Evolutionary conservation across 129 eudicot species (phyloP), one percentile per base, ranked within the genome.

Genomic region (Flaveria robusta): DNA sequence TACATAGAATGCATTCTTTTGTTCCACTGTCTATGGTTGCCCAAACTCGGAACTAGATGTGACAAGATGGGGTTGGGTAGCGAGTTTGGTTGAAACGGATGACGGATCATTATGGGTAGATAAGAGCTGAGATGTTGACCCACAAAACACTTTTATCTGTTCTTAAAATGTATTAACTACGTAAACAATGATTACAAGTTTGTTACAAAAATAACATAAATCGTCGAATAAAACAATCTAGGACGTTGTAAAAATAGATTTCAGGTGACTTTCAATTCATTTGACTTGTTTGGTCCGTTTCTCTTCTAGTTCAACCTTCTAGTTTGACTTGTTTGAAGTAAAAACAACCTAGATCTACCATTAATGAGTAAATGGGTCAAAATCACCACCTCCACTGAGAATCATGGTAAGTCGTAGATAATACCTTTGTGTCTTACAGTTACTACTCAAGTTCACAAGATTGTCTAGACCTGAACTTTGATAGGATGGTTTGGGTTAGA

Each of bases 371-470:
- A 52, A 52, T 52, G 12, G 60, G 60, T 19, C 60, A 54, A 54
- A 18, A 54, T 18, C 10, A 16, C 60, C 26, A 54, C 24, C 24
- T 54, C 23, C 18, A n/a, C 24, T 7, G 1, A 54, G 26, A 54
- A n/a, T 54, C 18, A 29, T 15, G n/a, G 18, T 9, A 43, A 1
- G n/a, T 47, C 1, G 18, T 14, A 47, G 6, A 64, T 7, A 15
- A 15, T 47, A 14, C 19, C 34, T 46, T 2, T 46, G 24, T 69
- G 41, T 15, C 18, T 46, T 45, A n/a, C n/a, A n/a, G n/a, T n/a
- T n/a, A 23, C 59, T 69, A 69, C 42, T 45, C 42, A 16, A 31
- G 14, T 69, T 46, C 23, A 69, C 74, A 69, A 69, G 20, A 45
- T 24, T 46, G 18, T 14, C 15, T 12, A 15, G 9, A 49, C 14